These are phyloP conservation scores for Chaetoceros tenuissimus DNA, from an alignment of 108 stramenopile genomes.

Conservation along the genomic window DNA sequence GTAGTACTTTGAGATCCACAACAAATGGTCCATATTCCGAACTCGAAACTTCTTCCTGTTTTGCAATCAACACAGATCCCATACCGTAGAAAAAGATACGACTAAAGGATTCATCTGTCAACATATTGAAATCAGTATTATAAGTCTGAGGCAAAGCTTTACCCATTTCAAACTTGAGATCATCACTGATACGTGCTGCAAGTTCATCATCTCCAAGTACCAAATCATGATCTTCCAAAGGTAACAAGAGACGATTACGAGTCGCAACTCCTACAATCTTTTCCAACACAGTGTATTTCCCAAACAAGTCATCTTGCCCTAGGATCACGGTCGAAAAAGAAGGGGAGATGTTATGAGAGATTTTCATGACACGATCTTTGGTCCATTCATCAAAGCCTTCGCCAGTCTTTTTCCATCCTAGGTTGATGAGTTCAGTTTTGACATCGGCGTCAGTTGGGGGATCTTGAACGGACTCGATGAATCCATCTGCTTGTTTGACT, in stretches of 20 bases:
- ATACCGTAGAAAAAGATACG: slow-evolving; percentile 11
- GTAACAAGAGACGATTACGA: not conserved
- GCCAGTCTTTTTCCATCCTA: not conserved
- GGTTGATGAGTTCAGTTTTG: not conserved
- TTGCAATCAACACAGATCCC: slow-evolving; percentile 5
- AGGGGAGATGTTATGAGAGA: not conserved
- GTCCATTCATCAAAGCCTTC: not conserved
- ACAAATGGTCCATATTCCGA: slow-evolving; percentile 4
- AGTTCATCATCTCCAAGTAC: not conserved
- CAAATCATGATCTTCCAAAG: not conserved
- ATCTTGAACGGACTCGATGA: not conserved
- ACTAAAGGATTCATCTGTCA: slow-evolving; percentile 3
- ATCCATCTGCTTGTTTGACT: not conserved
- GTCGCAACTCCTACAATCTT: not conserved
- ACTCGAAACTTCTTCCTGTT: slow-evolving; percentile 1
- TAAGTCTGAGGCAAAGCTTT: not conserved
- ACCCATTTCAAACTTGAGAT: not conserved
- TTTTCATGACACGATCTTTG: not conserved
- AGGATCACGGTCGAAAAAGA: not conserved
- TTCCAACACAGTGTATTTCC: not conserved
- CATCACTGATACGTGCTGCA: not conserved
- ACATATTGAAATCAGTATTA: slow-evolving; percentile 2
- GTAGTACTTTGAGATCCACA: slow-evolving; percentile 3
- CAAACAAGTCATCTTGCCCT: not conserved
- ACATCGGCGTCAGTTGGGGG: not conserved